Conservation (phyloP, 1,139 yeast species). For the Sporopachydermia cereana region DNA sequence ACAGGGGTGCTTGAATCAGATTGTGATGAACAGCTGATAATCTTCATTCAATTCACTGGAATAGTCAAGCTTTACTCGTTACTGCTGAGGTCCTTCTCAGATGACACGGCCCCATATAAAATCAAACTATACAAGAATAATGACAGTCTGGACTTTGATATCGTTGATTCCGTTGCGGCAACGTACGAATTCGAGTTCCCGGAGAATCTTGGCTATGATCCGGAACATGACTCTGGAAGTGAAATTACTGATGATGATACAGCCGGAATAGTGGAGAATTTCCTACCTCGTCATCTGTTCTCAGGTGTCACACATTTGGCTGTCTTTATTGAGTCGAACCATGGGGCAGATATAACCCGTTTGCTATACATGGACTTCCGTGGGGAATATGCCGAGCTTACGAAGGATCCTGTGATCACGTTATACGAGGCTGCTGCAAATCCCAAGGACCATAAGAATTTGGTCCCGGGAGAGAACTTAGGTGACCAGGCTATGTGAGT, state of each 20-base stretch:
- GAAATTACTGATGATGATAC: conserved; percentile 28
- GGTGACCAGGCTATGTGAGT: neutral
- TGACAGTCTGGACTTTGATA: conserved; percentile 58
- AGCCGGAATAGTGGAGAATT: conserved; percentile 67
- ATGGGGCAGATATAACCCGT: conserved; percentile 48
- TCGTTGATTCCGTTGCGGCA: conserved; percentile 21
- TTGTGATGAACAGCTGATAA: conserved; percentile 68
- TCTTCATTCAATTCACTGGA: conserved; percentile 65
- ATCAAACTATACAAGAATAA: conserved; percentile 68
- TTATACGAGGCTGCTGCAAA: conserved; percentile 87
- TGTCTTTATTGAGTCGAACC: conserved; percentile 52
- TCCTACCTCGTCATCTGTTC: conserved; percentile 62
- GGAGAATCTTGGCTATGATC: conserved; percentile 9
- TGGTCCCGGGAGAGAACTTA: conserved; percentile 25
- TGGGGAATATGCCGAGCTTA: conserved; percentile 60
- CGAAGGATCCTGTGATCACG: conserved; percentile 59
- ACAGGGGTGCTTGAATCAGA: conserved; percentile 54
- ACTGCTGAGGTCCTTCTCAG: conserved; percentile 55
- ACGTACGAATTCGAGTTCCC: conserved; percentile 18
- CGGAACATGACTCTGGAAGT: conserved; percentile 20
- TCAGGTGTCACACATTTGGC: conserved; percentile 61
- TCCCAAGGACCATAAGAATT: conserved; percentile 72
- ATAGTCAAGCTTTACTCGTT: conserved; percentile 65
- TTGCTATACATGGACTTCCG: conserved; percentile 68
- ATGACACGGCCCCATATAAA: conserved; percentile 49